Evolutionary conservation across 163 green algal genomes (phyloP), one percentile per base, ranked within the genome.

Genomic region (Scenedesmus sp.): DNA sequence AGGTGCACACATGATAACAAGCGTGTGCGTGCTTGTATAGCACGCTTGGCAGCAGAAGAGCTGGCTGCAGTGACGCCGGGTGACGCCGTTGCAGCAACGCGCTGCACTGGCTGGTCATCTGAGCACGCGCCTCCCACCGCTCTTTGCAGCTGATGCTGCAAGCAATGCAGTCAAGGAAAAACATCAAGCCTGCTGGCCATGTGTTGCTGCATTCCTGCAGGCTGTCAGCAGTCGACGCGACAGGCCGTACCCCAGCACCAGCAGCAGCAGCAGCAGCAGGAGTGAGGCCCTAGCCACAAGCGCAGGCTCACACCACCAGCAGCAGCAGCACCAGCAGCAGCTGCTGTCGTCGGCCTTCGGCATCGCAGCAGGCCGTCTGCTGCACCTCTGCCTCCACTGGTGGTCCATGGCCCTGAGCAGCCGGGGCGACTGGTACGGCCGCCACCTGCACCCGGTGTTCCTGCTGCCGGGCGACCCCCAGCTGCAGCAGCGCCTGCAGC

Each of bases 391-490:
- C 46, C 24, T 86, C 20, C 53, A 86, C 7, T 91, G 87, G 87
- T 91, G 78, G 76, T 24, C 33, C 76, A 91, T 91, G 87, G 87
- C 87, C 3, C 87, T 91, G 1, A 42, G 24, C 35, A 91, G 76
- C 30, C 33, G 53, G 13, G 37, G 51, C 26, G 35, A 80, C 6
- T 91, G 87, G 87, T 91, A 82, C n/a, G 87, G 87, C 22, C 9
- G 26, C 2, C 49, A 91, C 76, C 18, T 91, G 22, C 87, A 91
- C 37, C 72, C 87, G 0, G 87, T 86, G 76, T 91, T 91, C 5
- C 46, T 79, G 53, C 56, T 91, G 40, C 53, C 56, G 24, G 15
- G 37, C n/a, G 40, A 87, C n/a, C 7, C 43, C 16, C 51, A 86
- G 51, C 80, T 91, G 53, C 87, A 91, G 87, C 76, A 82, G 56